phyloP scores from a whole-genome alignment of 345 rosid species.

The Firmiana major region DNA sequence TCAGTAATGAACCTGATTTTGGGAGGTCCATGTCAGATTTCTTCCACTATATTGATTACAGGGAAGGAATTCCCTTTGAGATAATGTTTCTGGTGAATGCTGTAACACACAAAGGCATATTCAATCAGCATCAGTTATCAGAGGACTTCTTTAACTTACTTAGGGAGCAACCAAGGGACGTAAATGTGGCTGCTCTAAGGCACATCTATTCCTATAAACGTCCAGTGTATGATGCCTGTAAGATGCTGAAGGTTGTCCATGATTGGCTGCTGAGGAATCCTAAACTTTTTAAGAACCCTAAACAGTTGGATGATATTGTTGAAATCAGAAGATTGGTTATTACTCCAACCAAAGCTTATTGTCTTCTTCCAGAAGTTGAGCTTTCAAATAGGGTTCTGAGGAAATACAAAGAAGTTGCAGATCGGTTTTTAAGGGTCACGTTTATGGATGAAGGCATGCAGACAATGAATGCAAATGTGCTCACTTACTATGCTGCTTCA shows the following conservation, averaged over 20 bases:
- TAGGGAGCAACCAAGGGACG: slow-evolving; percentile 49
- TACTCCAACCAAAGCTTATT: slow-evolving; percentile 81
- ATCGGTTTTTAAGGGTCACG: slow-evolving; percentile 76
- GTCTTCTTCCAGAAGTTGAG: slow-evolving; percentile 90
- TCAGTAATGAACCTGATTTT: slow-evolving; percentile 57
- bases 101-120: slow-evolving; percentile 61
- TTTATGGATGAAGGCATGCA: slow-evolving; percentile 92
- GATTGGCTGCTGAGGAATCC: slow-evolving; percentile 66
- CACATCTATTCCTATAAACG: slow-evolving; percentile 58
- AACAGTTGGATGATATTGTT: slow-evolving; percentile 44
- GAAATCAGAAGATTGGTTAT: slow-evolving; percentile 73
- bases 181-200: slow-evolving; percentile 67
- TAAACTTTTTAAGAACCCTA: slow-evolving; percentile 38
- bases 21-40: slow-evolving; percentile 49
- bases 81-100: slow-evolving; percentile 71
- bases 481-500: slow-evolving; percentile 57
- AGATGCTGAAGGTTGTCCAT: slow-evolving; percentile 54
- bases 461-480: slow-evolving; percentile 57
- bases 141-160: slow-evolving; percentile 57
- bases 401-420: slow-evolving; percentile 59
- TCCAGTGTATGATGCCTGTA: slow-evolving; percentile 60
- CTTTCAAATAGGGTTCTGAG: slow-evolving; percentile 86
- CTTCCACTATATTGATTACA: slow-evolving; percentile 54
- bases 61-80: slow-evolving; percentile 55
- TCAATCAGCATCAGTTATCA: slow-evolving; percentile 64